A percentile compares a stretch with the other conserved stretches of the same genome.
Conservation (phyloP, 2,329 filamentous ascomycete species). For the Podosphaera xanthii region DNA sequence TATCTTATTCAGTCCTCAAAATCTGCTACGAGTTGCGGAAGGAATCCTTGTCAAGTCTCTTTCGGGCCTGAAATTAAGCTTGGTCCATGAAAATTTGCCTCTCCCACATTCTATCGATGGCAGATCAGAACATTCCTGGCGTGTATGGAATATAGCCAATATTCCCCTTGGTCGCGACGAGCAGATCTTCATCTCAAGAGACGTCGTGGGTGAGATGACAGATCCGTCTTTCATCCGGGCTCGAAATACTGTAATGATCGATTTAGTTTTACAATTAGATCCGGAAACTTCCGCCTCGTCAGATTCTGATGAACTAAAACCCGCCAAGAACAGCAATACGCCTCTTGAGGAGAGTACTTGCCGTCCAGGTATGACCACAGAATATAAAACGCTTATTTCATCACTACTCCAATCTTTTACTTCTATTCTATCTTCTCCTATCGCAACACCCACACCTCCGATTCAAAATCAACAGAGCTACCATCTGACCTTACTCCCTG, state of each 20-base stretch:
- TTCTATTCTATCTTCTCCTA: slow-evolving; percentile 24
- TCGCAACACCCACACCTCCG: slow-evolving; percentile 18
- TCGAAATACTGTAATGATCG: slow-evolving; percentile 48
- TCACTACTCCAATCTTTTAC: slow-evolving; percentile 27
- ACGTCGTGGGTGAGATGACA: slow-evolving; percentile 50
- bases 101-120: slow-evolving; percentile 16
- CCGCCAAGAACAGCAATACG: slow-evolving; percentile 6
- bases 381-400: slow-evolving; percentile 19
- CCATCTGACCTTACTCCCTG: slow-evolving; percentile 19
- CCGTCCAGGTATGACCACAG: slow-evolving; percentile 10
- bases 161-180: slow-evolving; percentile 71
- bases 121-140: slow-evolving; percentile 28
- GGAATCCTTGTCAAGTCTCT: slow-evolving; percentile 28
- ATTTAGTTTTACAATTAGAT: slow-evolving; percentile 38
- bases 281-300: not conserved
- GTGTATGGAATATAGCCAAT: slow-evolving; percentile 61
- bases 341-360: slow-evolving; percentile 7
- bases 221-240: slow-evolving; percentile 71
- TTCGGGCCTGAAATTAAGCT: slow-evolving; percentile 36
- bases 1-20: slow-evolving; percentile 24
- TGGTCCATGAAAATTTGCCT: slow-evolving; percentile 36
- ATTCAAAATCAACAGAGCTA: slow-evolving; percentile 14
- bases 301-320: not conserved
- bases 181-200: slow-evolving; percentile 55
- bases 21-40: slow-evolving; percentile 23